These are phyloP conservation scores for Lecanicillium sp. DNA, from an alignment of 2,329 filamentous ascomycete genomes.

Conservation along the genomic window DNA sequence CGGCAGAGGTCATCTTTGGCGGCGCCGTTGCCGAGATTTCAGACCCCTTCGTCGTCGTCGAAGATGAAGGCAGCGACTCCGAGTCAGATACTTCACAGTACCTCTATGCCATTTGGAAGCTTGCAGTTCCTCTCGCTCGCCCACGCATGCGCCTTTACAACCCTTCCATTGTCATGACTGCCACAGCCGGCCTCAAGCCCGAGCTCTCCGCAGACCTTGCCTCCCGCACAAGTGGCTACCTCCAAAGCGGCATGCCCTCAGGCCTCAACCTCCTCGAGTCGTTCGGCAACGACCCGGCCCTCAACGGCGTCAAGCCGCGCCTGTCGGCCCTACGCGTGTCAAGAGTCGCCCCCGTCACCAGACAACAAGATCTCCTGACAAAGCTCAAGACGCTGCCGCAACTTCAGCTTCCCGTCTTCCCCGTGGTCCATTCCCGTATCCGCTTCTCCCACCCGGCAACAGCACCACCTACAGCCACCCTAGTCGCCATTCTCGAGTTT, in stretches of 20 bases:
- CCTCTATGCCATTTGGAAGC: constrained; percentile 52
- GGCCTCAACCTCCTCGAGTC: constrained; percentile 72
- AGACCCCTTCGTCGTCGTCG: constrained; percentile 42
- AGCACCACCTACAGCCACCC: constrained; percentile 46
- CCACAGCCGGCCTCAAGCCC: constrained; percentile 51
- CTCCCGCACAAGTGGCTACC: constrained; percentile 46
- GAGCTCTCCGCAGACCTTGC: constrained; percentile 21
- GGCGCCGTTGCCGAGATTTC: constrained; percentile 40
- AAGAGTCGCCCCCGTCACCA: constrained; percentile 60
- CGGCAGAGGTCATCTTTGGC: constrained; percentile 53
- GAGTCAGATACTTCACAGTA: constrained; percentile 22
- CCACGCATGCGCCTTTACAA: constrained; percentile 58
- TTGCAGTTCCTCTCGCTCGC: constrained; percentile 47
- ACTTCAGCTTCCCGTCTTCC: constrained; percentile 55
- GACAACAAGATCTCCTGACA: constrained; percentile 50
- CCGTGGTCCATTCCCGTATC: constrained; percentile 64
- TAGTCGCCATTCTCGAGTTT: constrained; percentile 64
- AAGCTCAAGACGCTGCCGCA: constrained; percentile 57
- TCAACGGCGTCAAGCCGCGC: constrained; percentile 53
- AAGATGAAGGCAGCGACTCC: constrained; percentile 24
- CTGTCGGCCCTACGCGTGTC: constrained; percentile 69
- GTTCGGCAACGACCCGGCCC: constrained; percentile 56
- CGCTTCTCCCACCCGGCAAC: constrained; percentile 59
- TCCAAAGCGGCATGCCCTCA: constrained; percentile 59
- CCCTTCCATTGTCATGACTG: constrained; percentile 57